Evolutionary conservation across 1,284 basidiomycete genomes (phyloP), one percentile per base, ranked within the genome.

Genomic region (Heimioporus retisporus): DNA sequence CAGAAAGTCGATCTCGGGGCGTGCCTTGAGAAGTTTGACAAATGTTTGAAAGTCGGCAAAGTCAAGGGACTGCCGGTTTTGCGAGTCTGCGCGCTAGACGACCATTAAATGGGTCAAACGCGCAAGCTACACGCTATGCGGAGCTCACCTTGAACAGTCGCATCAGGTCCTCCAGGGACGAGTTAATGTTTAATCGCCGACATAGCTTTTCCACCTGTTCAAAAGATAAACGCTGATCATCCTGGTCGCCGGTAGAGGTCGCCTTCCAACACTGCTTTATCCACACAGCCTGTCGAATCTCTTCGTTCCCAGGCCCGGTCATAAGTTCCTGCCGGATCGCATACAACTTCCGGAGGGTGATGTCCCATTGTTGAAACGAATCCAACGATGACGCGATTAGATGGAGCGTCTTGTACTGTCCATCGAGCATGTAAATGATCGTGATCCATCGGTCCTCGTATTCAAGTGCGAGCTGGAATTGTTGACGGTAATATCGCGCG

Each of bases 331-430:
- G 83, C 16, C 93, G 84, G 58, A 93, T 85, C 2, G 86, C 83
- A 66, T 89, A 84, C 53, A 93, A 80, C 61, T 85, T 84, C 40
- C 85, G 83, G 25, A 94, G 77, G 0, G 90, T 90, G 61, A 81
- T 81, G 68, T 90, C 85, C 91, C 92, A 93, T 77, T 92, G 83
- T 7, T 84, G 81, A 74, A 94, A 93, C 1, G 91, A 85, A 31
- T 94, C 90, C 59, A 83, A 81, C 1, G 92, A 91, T 2, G 90
- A 83, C 0, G 96, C 94, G 67, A 99, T 89, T 65, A 98, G 86
- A 75, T 99, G 96, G 18, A 98, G 86, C 0, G 95, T 93, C 83
- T 98, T 99, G 89, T 97, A 98, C 57, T 88, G 87, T 44, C 90
- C 90, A 35, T 90, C 90, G 65, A 91, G 84, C 58, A 92, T 87